Conservation (phyloP, 352 stramenopile species). For the Sclerospora graminicola region DNA sequence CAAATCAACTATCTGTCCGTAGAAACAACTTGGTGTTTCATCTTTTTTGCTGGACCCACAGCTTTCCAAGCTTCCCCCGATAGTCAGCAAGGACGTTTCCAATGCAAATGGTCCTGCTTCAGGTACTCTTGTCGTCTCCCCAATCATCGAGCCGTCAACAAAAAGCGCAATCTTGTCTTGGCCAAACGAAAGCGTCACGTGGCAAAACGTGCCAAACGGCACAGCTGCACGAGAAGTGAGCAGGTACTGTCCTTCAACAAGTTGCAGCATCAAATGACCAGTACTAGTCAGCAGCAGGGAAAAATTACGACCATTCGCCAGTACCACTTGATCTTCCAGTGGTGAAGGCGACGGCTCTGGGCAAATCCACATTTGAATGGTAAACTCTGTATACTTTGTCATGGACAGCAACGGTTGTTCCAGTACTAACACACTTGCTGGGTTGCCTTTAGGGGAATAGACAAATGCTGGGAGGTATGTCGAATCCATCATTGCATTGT, state of each 20-base stretch:
- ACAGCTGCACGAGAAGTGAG: slow-evolving; percentile 30
- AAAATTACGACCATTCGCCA: slow-evolving; percentile 57
- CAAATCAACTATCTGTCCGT: slow-evolving; percentile 56
- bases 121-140: slow-evolving; percentile 23
- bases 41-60: slow-evolving; percentile 15
- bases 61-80: slow-evolving; percentile 38
- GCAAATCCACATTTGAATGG: slow-evolving; percentile 61
- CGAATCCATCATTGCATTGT: slow-evolving; percentile 49
- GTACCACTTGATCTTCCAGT: slow-evolving; percentile 31
- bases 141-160: slow-evolving; percentile 33
- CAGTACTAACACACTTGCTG: slow-evolving; percentile 39
- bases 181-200: slow-evolving; percentile 48
- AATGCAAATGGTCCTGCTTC: slow-evolving; percentile 16
- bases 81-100: slow-evolving; percentile 26
- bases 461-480: slow-evolving; percentile 29
- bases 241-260: slow-evolving; percentile 27
- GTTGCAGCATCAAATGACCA: slow-evolving; percentile 40
- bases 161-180: slow-evolving; percentile 28
- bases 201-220: slow-evolving; percentile 40
- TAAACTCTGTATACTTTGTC: slow-evolving; percentile 40
- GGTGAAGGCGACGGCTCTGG: slow-evolving; percentile 12
- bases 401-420: slow-evolving; percentile 52
- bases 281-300: slow-evolving; percentile 29
- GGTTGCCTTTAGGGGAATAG: slow-evolving; percentile 48
- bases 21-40: slow-evolving; percentile 32